These are phyloP conservation scores for Helminthosporium solani DNA, from an alignment of 2,329 filamentous ascomycete species.

Conservation along the genomic window DNA sequence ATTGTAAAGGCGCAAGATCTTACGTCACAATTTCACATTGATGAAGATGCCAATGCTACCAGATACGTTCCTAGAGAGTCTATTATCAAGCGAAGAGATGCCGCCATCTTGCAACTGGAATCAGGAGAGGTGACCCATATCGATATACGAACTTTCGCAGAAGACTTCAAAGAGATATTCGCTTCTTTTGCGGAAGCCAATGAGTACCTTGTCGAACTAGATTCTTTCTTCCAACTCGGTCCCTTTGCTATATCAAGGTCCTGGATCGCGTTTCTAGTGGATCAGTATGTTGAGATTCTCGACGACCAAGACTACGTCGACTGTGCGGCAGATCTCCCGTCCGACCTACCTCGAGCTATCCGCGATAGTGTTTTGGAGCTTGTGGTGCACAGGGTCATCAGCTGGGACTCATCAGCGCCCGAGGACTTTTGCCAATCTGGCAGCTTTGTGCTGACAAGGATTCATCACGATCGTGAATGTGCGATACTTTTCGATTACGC, in stretches of 20 bases:
- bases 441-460: slow-evolving; percentile 20
- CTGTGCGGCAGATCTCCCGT: slow-evolving; percentile 13
- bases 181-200: slow-evolving; percentile 15
- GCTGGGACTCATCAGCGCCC: neutral
- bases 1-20: slow-evolving; percentile 11
- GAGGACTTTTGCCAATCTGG: slow-evolving; percentile 12
- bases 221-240: slow-evolving; percentile 15
- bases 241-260: slow-evolving; percentile 26
- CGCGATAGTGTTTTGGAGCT: slow-evolving; percentile 8
- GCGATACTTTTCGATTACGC: slow-evolving; percentile 17
- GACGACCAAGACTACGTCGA: slow-evolving; percentile 21
- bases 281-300: slow-evolving; percentile 16
- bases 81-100: slow-evolving; percentile 19
- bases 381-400: slow-evolving; percentile 15
- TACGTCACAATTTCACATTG: slow-evolving; percentile 16
- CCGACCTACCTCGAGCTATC: slow-evolving; percentile 14
- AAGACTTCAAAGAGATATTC: slow-evolving; percentile 20
- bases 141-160: slow-evolving; percentile 19
- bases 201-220: slow-evolving; percentile 10
- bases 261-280: slow-evolving; percentile 20
- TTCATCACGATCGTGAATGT: slow-evolving; percentile 8
- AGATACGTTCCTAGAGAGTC: slow-evolving; percentile 25
- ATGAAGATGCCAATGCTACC: slow-evolving; percentile 13
- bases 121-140: slow-evolving; percentile 23
- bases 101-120: slow-evolving; percentile 16